Evolutionary conservation across 2,329 filamentous ascomycete species (phyloP).

Genomic region (Ophiosphaerella korrae): DNA sequence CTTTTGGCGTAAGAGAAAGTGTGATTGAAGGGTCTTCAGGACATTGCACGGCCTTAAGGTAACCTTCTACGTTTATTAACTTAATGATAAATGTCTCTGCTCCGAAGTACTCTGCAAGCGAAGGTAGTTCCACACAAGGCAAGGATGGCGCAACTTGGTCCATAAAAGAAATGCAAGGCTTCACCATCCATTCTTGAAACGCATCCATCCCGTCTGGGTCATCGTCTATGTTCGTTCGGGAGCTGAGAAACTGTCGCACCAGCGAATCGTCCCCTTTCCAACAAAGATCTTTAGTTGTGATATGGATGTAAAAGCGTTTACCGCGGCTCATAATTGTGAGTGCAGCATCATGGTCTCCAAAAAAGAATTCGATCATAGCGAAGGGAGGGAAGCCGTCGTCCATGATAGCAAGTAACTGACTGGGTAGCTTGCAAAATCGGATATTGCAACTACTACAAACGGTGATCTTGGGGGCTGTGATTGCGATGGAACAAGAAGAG

Average conservation of each 20-base stretch:
- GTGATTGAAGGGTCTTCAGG: not conserved
- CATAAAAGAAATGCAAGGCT: not conserved
- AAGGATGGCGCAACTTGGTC: not conserved
- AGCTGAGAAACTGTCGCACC: not conserved
- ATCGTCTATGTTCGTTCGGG: not conserved
- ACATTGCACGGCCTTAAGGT: not conserved
- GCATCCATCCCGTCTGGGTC: not conserved
- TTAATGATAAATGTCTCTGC: not conserved
- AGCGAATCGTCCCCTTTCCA: not conserved
- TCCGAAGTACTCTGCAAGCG: not conserved
- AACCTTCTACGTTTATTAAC: not conserved
- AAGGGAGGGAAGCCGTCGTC: not conserved
- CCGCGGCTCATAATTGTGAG: not conserved
- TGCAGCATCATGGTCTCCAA: not conserved
- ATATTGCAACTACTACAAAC: too few species aligned
- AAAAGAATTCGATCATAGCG: not conserved
- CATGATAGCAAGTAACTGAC: too few species aligned
- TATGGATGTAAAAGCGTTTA: not conserved
- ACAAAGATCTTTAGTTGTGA: not conserved
- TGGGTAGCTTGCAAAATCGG: too few species aligned
- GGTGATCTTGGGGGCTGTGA: too few species aligned
- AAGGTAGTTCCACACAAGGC: not conserved
- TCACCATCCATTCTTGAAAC: not conserved
- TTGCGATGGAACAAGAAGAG: too few species aligned
- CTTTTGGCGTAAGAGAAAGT: not conserved